Evolutionary conservation across 495 filamentous ascomycete species (phyloP), one percentile per base, ranked within the genome.

Genomic region (Talaromyces liani): DNA sequence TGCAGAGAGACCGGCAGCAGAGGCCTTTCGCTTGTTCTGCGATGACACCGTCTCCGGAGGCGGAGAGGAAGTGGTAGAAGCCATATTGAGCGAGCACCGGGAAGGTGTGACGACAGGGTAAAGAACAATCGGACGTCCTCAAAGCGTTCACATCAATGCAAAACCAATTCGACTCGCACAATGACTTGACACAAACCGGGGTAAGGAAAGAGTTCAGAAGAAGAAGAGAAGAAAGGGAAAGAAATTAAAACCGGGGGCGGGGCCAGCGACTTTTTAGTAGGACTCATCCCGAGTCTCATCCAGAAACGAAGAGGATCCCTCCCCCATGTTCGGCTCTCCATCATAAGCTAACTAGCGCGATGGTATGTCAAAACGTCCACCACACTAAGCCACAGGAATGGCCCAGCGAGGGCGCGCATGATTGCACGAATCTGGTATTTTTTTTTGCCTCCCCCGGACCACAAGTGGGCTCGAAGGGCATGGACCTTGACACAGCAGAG

Each of bases 1-100:
- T 29, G 68, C 69, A 20, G 75, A 66, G 4, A 79, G 71, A 12
- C 76, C 73, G 12, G 78, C 76, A 20, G 70, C 68, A 0, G 77
- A 79, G 49, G 77, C 72, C 68, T 79, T 79, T 60, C 78, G 72
- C 70, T 80, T 81, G 39, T 68, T 72, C 25, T 73, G 72, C 39
- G 73, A 66, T 16, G 56, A 18, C 18, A 77, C 76, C 22, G 71
- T 66, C 31, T 80, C 77, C 31, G 73, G 58, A 14, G 20, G 36
- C 16, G 39, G 20, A 55, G 61, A 49, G 25, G 53, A 49, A 33
- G 57, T 31, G 18, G 63, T 25, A 22, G 63, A 58, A 47, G 56
- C 39, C 63, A 64, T 64, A 29, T 36, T 33, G 54, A 53, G 22
- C 14, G 27, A 56, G 53, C 20, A 24, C 49, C 24, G 20, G 27